Evolutionary conservation across 225 moss, liverwort and hornwort genomes (phyloP), one percentile per base, ranked within the genome.

Genomic region (Asterella californica): DNA sequence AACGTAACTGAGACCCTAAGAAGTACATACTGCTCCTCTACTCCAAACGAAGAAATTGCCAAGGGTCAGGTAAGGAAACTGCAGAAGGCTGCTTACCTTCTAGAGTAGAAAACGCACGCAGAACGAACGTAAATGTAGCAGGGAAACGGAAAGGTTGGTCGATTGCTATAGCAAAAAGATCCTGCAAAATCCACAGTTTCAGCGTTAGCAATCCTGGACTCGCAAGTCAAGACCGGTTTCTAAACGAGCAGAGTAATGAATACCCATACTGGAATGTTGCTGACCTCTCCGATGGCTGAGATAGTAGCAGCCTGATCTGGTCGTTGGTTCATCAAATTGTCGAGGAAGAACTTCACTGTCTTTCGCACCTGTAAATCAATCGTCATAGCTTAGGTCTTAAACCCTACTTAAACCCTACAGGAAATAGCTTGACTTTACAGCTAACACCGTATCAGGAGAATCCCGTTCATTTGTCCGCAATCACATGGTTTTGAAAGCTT

Each of bases 101-200:
- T 38, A 99, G 78, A 0, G 99, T 99, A 63, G 99, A 99, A 60
- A 95, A 99, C 34, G 99, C 99, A 59, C 99, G 93, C 50, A 99
- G 89, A 7, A 99, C 99, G 53, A 99, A 99, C 30, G 99, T 99
- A 72, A 99, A 99, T 9, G 95, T 95, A 34, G 99, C 92, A 53
- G 99, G 99, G 64, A 99, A 99, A 77, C 99, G 99, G 68, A 99
- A 99, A 30, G 99, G 99, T 81, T 99, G 99, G 83, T 99, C 99
- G 22, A 95, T 83, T 29, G 99, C 99, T 79, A 99, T 99, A 29
- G 99, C 99, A 89, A 99, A 99, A 72, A 99, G 85, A 83, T 99
- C 99, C 99, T 99, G 87, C 82, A 70, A 37, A 9, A 68, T 24
- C 33, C 37, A 82, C 36, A 49, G 12, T 21, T 55, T n/a, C 9